Base-by-base conservation (phyloP, 1,284 basidiomycete species). In the Neolentinus lepideus region DNA sequence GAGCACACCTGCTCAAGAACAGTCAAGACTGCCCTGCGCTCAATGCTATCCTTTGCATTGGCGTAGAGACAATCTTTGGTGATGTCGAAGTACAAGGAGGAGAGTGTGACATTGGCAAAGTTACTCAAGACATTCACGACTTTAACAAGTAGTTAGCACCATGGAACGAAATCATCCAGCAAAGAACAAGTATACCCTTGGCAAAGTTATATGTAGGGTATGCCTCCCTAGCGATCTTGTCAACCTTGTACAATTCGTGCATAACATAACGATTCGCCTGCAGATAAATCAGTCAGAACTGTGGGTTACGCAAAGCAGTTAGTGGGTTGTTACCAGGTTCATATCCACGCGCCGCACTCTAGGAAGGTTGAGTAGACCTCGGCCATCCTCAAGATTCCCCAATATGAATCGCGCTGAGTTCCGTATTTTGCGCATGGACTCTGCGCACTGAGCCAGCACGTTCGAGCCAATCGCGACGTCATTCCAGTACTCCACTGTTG, bases 11-110 rank as follows among this genome's bases (percentile, higher is more conserved):
- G 78, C 54, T 86, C 76, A 14, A 98, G 73, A 0, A 92, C 88
- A 1, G 85, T 83, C 2, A 94, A 68, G 19, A 90, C 77, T 0
- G 80, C 79, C 54, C 79, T 74, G 11, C 96, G 81, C 51, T 84
- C 75, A 1, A 69, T 60, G 58, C 81, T 80, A 11, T 76, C 64
- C 1, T 70, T 58, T 2, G 73, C 68, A 63, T 92, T 80, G 29
- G 91, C 89, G 67, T 99, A 99, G 3, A 99, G 74, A 36, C 81
- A 81, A 69, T 98, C 96, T 69, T 98, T 98, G 54, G 84, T 89
- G 50, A 92, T 84, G 65, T 96, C 94, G 60, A 98, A 92, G 71
- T 98, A 99, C 21, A 98, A 74, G 1, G 83, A 83, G n/a, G 86
- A 91, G 31, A 88, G 71, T 0, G 81, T 85, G 58, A 82, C 76